Percentiles rank a stretch among this genome's conserved stretches.
These are phyloP conservation scores for Macrotyloma uniflorum DNA, from an alignment of 306 rosid genomes.

Conservation along the genomic window DNA sequence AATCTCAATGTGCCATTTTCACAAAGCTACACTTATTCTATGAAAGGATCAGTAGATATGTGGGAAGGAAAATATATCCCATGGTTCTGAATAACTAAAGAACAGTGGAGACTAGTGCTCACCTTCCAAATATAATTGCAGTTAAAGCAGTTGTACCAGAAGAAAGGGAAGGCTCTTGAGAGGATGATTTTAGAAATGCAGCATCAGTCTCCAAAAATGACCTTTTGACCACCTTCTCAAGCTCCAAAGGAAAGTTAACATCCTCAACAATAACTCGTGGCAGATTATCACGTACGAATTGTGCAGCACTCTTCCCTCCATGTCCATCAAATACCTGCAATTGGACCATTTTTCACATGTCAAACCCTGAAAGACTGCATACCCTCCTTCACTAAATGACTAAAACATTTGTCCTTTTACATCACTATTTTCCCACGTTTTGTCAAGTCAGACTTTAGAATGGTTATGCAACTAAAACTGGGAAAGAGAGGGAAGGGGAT, in stretches of 20 bases:
- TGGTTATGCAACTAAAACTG: background rate
- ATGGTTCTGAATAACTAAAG: background rate
- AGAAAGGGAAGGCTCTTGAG: constrained; percentile 64
- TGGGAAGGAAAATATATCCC: background rate
- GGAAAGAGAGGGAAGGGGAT: background rate
- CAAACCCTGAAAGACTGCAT: constrained; percentile 10
- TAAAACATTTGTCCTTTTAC: background rate
- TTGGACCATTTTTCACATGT: constrained; percentile 35
- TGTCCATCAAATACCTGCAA: constrained; percentile 95
- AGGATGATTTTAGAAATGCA: constrained; percentile 70
- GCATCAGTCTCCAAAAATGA: constrained; percentile 82
- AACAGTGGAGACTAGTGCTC: constrained; percentile 17
- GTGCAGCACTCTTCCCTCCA: constrained; percentile 87
- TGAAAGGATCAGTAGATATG: background rate
- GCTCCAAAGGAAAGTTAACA: constrained; percentile 81
- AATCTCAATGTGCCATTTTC: background rate
- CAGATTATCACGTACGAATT: constrained; percentile 83
- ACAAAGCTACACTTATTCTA: background rate
- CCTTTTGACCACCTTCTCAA: constrained; percentile 88
- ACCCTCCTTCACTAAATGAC: background rate
- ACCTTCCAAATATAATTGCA: constrained; percentile 96
- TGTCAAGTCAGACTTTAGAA: constrained; percentile 14
- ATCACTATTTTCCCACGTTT: background rate
- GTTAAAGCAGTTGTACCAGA: constrained; percentile 97
- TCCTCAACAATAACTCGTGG: constrained; percentile 91